Evolutionary conservation across 805 yeast species (phyloP), one percentile per base, ranked within the genome.

Genomic region (Kluyveromyces nonfermentans): DNA sequence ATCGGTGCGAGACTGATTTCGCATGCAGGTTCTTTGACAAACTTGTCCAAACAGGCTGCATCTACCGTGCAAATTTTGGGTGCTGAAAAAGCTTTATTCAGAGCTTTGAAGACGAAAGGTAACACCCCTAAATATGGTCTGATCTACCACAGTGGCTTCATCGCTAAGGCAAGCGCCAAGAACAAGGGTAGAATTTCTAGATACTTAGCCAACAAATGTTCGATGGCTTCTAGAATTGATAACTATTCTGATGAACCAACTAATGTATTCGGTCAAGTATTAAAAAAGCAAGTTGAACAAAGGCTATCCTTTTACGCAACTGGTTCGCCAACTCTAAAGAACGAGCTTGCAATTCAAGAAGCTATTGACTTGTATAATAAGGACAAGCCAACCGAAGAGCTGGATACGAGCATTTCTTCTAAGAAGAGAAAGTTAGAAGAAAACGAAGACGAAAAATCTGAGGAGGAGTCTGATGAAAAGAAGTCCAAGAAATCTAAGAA

Each of bases 151-250:
- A 85, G 96, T 37, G 84, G 95, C 28, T 87, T 87, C 68, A 87
- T 88, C 59, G 95, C 96, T 57, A 83, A 79, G 68, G 98, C 98
- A 48, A 74, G 88, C 50, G 82, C 94, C 53, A 93, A 93, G 75
- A 93, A 93, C 75, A 93, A 93, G 80, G 98, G 98, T 70, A 84
- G 97, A 77, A 93, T 93, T 56, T 90, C 98, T 40, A 84, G 98
- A 73, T 93, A 89, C 72, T 75, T 93, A 70, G 98, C 98, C 54
- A 93, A 93, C 83, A 93, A 93, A 72, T 90, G 97, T 78, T 84
- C 98, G 35, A 90, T 93, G 71, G 98, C 98, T 48, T 87, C 96
- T 42, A 87, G 98, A 78, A 90, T 93, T 60, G 98, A 93, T 72
- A 87, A 87, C 73, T 93, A 87, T 69, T 83, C 96, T 46, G 98